These are phyloP conservation scores for Lipomyces chichibuensis DNA, from an alignment of 805 yeast species.

Conservation along the genomic window DNA sequence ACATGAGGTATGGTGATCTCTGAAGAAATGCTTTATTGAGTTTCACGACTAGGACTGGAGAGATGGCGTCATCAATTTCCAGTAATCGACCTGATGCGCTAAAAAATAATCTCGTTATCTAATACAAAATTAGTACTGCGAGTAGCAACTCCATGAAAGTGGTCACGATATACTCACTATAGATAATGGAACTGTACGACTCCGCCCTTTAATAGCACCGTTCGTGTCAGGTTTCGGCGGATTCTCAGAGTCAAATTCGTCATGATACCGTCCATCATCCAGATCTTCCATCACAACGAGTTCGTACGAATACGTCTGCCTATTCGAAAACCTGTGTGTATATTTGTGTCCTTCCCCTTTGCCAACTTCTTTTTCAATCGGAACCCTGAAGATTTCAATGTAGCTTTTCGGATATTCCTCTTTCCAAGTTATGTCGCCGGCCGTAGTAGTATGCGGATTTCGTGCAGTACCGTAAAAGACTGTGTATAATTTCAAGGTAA, in stretches of 20 bases:
- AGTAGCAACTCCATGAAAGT: neutral
- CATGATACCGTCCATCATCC: constrained; percentile 74
- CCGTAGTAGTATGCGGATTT: constrained; percentile 55
- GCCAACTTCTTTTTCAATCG: constrained; percentile 20
- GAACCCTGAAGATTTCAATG: constrained; percentile 48
- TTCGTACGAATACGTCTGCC: constrained; percentile 47
- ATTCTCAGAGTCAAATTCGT: constrained; percentile 52
- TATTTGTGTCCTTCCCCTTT: neutral
- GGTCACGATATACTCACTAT: constrained; percentile 41
- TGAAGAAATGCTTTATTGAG: constrained; percentile 40
- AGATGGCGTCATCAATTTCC: constrained; percentile 60
- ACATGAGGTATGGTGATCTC: constrained; percentile 17
- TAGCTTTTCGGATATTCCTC: constrained; percentile 66
- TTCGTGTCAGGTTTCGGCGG: constrained; percentile 39
- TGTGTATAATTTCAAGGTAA: constrained; percentile 60
- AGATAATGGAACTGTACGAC: constrained; percentile 46
- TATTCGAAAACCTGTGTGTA: neutral
- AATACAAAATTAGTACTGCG: neutral
- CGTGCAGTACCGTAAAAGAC: constrained; percentile 50
- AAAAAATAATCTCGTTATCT: constrained; percentile 56
- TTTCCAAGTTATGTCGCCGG: constrained; percentile 64
- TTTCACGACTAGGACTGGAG: constrained; percentile 71
- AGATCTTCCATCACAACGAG: constrained; percentile 59
- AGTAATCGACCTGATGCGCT: constrained; percentile 70
- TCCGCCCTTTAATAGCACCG: constrained; percentile 34